Conservation (phyloP, 345 rosid species). For the Ceriops tagal region DNA sequence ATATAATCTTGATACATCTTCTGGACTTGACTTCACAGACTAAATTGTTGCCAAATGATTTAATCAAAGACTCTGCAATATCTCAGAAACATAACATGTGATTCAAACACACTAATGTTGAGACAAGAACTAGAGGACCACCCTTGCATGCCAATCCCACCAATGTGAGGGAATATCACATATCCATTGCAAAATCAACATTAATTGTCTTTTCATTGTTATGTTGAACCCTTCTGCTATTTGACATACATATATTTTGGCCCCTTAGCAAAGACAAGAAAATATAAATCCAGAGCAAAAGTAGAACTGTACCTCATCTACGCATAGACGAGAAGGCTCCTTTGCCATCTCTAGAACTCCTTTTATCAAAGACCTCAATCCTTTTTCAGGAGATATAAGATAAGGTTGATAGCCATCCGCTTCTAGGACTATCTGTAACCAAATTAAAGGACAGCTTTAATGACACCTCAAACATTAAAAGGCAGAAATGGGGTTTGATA, state of each 20-base stretch:
- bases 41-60: constrained; percentile 4
- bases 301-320: constrained; percentile 71
- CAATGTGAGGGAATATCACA: too few relatives aligned
- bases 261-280: not conserved
- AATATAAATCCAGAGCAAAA: not conserved
- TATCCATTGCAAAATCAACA: not conserved
- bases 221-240: not conserved
- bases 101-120: not conserved
- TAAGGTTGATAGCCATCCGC: constrained; percentile 99
- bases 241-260: not conserved
- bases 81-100: too few relatives aligned
- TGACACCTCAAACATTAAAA: constrained; percentile 11
- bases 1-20: not conserved
- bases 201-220: not conserved
- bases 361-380: constrained; percentile 92
- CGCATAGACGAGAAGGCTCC: constrained; percentile 91
- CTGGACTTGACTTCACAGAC: constrained; percentile 2
- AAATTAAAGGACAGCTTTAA: constrained; percentile 14
- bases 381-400: constrained; percentile 99
- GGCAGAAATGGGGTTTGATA: not conserved
- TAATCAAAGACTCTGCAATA: not conserved
- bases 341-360: constrained; percentile 94
- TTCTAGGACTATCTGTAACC: constrained; percentile 77
- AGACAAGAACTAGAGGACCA: not conserved
- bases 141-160: too few relatives aligned